phyloP scores from a whole-genome alignment of 345 rosid genomes.

The Lepidium didymum region DNA sequence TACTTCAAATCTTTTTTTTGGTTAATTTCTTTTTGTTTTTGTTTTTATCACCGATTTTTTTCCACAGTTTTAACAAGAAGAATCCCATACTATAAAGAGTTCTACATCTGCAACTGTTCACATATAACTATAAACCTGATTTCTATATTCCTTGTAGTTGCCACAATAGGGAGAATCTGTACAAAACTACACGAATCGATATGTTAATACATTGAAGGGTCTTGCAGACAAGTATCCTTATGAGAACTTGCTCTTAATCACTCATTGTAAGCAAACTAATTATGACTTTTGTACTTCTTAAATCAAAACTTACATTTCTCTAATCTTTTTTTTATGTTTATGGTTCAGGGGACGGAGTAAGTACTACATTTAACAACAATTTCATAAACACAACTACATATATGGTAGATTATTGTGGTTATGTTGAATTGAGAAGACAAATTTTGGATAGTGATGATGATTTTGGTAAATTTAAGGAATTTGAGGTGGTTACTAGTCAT shows the following conservation, averaged over 20 bases:
- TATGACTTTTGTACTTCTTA: background rate
- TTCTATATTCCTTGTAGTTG: conserved; percentile 31
- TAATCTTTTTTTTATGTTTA: background rate
- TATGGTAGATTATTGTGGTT: conserved; percentile 67
- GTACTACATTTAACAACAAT: conserved; percentile 48
- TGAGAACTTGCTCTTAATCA: conserved; percentile 68
- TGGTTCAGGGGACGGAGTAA: conserved; percentile 72
- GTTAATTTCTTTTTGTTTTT: too few species aligned
- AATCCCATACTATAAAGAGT: too few species aligned
- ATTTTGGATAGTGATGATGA: too few species aligned
- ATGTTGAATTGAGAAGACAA: conserved; percentile 45
- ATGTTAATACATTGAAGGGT: too few species aligned
- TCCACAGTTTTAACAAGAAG: too few species aligned
- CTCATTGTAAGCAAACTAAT: conserved; percentile 52
- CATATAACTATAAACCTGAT: background rate
- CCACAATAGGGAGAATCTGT: conserved; percentile 64
- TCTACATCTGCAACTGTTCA: too few species aligned
- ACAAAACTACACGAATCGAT: conserved; percentile 19
- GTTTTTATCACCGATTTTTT: too few species aligned
- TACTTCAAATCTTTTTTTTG: too few species aligned
- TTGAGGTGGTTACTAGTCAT: too few species aligned
- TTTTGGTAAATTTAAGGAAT: too few species aligned
- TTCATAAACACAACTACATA: conserved; percentile 39
- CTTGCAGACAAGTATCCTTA: conserved; percentile 66
- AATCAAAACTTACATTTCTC: background rate